Evolutionary conservation across 2,329 filamentous ascomycete genomes (phyloP), one percentile per base, ranked within the genome.

Genomic region (Penicillium aurantiogriseum): DNA sequence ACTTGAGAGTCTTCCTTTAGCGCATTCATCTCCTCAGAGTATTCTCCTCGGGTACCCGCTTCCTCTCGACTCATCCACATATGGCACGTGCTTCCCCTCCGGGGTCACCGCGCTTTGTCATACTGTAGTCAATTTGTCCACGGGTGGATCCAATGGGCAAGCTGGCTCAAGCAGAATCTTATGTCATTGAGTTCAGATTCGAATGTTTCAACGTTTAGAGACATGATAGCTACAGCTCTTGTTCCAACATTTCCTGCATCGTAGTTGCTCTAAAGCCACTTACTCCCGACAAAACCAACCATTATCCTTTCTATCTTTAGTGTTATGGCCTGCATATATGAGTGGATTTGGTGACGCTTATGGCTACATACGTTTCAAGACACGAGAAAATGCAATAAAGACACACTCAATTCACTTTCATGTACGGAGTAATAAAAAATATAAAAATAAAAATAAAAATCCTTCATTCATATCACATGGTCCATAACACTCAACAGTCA

Each of bases 391-490:
- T 11, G 1, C 2, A 51, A 42, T 11, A 15, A 15, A 33, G 31
- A 15, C 31, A 13, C 31, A 10, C 13, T 43, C n/a, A 46, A 39
- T 53, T 31, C 5, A 38, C 25, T 47, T 38, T 38, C 29, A 38
- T 39, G 7, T 35, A 35, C n/a, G n/a, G n/a, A n/a, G 0, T 27
- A 25, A 25, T 27, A 33, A 19, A 52, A 47, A 39, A 17, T 27
- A 17, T 27, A 9, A 8, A 2, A 33, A 19, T 23, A 52, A 47
- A 44, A 21, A 27, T 31, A 9, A 46, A 31, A 1, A 40, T 56
- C 17, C 27, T 40, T 56, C 35, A 46, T 33, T 52, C 48, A 13
- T 52, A 46, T 19, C 42, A 42, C 54, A 33, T 56, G 35, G 45
- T 17, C 48, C 42, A 47, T 53, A 42, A 31, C 19, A 55, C 9